Base-by-base conservation (phyloP, 345 rosid genomes). In the Ceriops zippeliana region DNA sequence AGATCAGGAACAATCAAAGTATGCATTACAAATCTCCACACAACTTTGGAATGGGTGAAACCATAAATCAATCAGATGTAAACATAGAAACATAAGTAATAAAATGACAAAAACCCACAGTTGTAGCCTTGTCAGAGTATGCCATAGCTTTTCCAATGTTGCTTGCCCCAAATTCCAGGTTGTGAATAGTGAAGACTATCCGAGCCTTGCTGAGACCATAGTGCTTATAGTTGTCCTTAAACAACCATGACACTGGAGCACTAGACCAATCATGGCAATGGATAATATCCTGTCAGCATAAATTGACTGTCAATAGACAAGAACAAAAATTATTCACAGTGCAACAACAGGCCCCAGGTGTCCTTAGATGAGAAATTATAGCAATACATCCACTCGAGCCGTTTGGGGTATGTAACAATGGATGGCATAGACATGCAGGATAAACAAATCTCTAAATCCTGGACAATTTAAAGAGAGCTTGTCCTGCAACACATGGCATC, bases 211-310 rank as follows among this genome's bases (percentile, higher is more conserved):
- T 84, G 58, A 91, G 95, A 77, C 95, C 88, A 65, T 88, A 84
- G 53, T 89, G 89, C 83, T 71, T 79, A 67, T 90, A 93, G 46
- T 80, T 81, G 76, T 93, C 97, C 84, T 90, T 93, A 69, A 81
- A 89, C 74, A 90, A 72, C 98, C 95, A 88, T 53, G 95, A 73
- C 70, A 89, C 92, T 20, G 96, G 95, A 69, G 97, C 97, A 74
- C 89, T 89, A 19, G 98, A 90, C 97, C 98, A 93, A 82, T 90
- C 98, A 28, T 93, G 98, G 73, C 95, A 93, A 71, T 93, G 98
- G 76, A 93, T 86, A 73, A 93, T 91, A 79, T 93, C 98, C 98
- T 91, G 87, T 71, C 70, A 74, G 31, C 32, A 56, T 57, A 73
- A 72, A 71, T 62, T 58, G 49, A 10, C 66, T 30, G 35, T 56